Evolutionary conservation across 176 grass and related monocot species (phyloP).

Genomic region (Puya raimondii): DNA sequence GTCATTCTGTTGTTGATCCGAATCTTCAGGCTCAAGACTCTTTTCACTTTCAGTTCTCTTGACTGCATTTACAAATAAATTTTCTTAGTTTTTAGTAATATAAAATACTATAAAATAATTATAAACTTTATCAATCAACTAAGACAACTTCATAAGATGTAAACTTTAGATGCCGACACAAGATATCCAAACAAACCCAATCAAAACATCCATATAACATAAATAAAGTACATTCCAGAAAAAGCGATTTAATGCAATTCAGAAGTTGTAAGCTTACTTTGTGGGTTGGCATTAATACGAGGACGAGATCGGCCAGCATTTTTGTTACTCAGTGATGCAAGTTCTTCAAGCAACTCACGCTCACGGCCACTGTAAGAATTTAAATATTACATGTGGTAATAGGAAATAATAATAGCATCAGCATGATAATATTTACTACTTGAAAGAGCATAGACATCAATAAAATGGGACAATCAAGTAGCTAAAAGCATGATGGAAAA

Average conservation of each 20-base stretch:
- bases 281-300: constrained; percentile 24
- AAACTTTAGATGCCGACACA: neutral
- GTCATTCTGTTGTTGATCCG: constrained; percentile 43
- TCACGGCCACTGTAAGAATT: constrained; percentile 52
- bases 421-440: neutral
- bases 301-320: constrained; percentile 27
- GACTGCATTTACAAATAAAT: constrained; percentile 27
- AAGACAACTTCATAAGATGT: neutral
- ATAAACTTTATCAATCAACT: neutral
- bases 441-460: neutral
- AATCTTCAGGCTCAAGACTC: constrained; percentile 26
- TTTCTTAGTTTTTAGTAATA: constrained; percentile 4
- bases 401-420: neutral
- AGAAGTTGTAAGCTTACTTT: constrained; percentile 30
- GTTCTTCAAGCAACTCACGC: constrained; percentile 77
- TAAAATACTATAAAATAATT: neutral
- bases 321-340: constrained; percentile 57
- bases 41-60: constrained; percentile 37
- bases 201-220: neutral
- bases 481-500: no score
- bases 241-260: neutral
- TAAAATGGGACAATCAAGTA: neutral
- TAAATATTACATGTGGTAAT: neutral
- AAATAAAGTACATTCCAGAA: neutral
- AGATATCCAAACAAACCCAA: neutral